Percentiles rank a stretch among this genome's conserved stretches.
These are phyloP conservation scores for Wickerhamomyces ciferrii DNA, from an alignment of 805 yeast genomes.

Conservation along the genomic window DNA sequence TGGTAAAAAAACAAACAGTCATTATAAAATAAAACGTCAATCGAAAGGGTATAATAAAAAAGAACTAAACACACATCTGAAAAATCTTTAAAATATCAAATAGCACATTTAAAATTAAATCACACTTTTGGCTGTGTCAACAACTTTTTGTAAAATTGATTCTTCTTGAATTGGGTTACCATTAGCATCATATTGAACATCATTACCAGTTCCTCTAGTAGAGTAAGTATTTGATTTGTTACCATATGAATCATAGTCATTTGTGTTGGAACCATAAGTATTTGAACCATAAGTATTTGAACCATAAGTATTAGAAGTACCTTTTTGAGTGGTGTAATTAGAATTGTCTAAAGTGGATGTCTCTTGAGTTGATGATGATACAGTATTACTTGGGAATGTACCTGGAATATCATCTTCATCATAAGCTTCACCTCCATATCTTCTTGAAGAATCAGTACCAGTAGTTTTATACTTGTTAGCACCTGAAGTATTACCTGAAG, in stretches of 20 bases:
- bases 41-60: constrained; percentile 1
- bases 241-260: background rate
- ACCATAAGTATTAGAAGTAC: background rate
- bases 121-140: constrained; percentile 13
- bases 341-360: background rate
- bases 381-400: constrained; percentile 3
- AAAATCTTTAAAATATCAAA: constrained; percentile 5
- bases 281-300: background rate
- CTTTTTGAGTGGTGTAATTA: background rate
- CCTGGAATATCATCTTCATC: constrained; percentile 7
- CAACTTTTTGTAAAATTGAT: constrained; percentile 4
- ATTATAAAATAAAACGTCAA: background rate
- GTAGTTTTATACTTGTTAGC: background rate
- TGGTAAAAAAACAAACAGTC: no score
- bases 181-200: constrained; percentile 10
- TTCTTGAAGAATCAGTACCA: constrained; percentile 1
- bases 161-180: constrained; percentile 11
- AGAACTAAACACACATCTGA: constrained; percentile 17
- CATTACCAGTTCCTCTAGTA: constrained; percentile 5
- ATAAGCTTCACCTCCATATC: constrained; percentile 1
- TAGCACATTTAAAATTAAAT: no score
- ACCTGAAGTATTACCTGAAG: background rate
- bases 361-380: background rate
- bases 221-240: constrained; percentile 5
- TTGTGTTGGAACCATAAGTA: no score